Conservation (phyloP, 306 rosid genomes). For the Acmispon strigosus region DNA sequence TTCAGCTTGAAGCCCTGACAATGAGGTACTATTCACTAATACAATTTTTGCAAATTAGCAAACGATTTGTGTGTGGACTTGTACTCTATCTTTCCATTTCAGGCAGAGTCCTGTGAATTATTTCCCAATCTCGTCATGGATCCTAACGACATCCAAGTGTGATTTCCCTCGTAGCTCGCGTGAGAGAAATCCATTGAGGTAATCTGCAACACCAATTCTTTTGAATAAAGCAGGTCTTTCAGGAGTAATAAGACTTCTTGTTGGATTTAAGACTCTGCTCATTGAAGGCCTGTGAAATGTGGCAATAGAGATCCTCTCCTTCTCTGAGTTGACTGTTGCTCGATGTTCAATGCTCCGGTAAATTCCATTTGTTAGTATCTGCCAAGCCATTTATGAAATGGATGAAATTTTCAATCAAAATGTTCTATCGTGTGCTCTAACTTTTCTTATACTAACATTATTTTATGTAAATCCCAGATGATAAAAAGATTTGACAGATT, state of each 20-base stretch:
- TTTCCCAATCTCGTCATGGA: background rate
- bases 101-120: background rate
- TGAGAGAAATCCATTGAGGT: conserved; percentile 8
- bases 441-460: background rate
- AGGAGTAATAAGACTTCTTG: conserved; percentile 2
- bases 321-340: conserved; percentile 8
- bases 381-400: background rate
- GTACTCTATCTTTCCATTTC: background rate
- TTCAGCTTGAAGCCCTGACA: too few relatives aligned
- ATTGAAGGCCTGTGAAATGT: conserved; percentile 13
- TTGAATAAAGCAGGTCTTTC: conserved; percentile 16
- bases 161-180: conserved; percentile 25
- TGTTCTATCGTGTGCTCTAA: background rate
- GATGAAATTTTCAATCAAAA: background rate
- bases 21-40: background rate
- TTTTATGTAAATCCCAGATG: background rate
- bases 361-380: conserved; percentile 29
- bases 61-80: background rate
- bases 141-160: conserved; percentile 10
- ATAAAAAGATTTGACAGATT: background rate
- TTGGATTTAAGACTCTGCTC: background rate
- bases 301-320: conserved; percentile 27
- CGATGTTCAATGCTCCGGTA: conserved; percentile 25
- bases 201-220: conserved; percentile 13
- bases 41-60: background rate